Base-by-base conservation (phyloP, 495 filamentous ascomycete genomes). In the Cladorrhinum samala region DNA sequence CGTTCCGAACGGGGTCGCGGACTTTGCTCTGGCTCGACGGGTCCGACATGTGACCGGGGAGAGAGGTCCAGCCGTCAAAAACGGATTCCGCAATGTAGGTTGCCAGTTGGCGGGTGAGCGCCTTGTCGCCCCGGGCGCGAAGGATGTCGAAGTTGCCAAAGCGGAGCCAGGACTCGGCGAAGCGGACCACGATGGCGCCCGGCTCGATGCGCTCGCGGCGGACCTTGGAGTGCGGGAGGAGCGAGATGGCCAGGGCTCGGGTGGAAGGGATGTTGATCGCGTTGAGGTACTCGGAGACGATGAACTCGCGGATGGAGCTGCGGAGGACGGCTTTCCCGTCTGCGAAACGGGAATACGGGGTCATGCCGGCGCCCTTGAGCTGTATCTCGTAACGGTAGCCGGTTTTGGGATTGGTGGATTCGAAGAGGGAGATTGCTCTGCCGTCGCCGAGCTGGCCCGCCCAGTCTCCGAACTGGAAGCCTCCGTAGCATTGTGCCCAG, bases 401-500 rank as follows among this genome's bases (percentile, higher is more conserved):
- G 1, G 89, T 89, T 0, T 65, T 55, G 14, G 88, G 84, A 64
- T 95, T 95, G 11, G 83, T 95, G 21, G 80, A 75, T 62, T 98
- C 93, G 59, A 96, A 98, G 0, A 98, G 75, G 44, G 88, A 91
- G 58, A 98, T 96, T 23, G 92, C 93, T 38, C 93, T 81, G 47
- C 93, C 93, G 60, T 98, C 93, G 52, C 93, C 93, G 9, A 98
- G 83, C 68, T 98, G 93, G 7, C 91, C 90, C 2, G 93, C 93
- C 94, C 94, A 98, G 57, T 83, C 79, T 33, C 89, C 89, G 64
- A 88, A 88, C 59, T 88, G 86, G 66, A 81, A 88, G 4, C 92
- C 93, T 51, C 93, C 93, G 70, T 98, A 98, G 66, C 91, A 96
- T 70, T 96, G 91, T 30, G 94, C 90, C 93, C 93, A 98, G 11